phyloP scores from a whole-genome alignment of 1,139 yeast species.

The Kodamaea suecica region DNA sequence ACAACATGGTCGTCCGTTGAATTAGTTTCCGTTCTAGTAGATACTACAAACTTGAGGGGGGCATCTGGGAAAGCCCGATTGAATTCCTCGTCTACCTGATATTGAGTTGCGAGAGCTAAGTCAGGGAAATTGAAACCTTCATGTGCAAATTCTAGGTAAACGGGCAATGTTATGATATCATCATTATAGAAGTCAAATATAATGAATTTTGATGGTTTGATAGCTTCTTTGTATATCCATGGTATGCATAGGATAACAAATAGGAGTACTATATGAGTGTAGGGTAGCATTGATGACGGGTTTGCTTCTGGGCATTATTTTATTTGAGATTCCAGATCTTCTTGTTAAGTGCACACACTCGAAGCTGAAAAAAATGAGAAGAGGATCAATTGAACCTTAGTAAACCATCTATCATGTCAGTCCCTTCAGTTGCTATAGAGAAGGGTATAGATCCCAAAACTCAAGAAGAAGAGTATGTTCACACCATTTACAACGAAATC shows the following conservation, averaged over 20 bases:
- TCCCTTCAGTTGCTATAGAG: constrained; percentile 32
- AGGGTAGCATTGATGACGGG: too few species aligned
- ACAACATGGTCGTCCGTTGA: constrained; percentile 22
- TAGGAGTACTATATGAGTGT: too few species aligned
- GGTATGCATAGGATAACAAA: too few species aligned
- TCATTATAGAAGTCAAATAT: background rate
- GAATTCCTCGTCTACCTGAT: constrained; percentile 34
- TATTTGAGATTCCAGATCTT: too few species aligned
- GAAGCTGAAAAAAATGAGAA: too few species aligned
- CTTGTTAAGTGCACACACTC: too few species aligned
- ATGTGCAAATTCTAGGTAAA: constrained; percentile 35
- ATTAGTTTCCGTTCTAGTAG: constrained; percentile 5
- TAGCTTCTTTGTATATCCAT: too few species aligned
- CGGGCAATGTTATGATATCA: constrained; percentile 16
- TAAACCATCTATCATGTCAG: constrained; percentile 17
- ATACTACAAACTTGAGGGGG: constrained; percentile 12
- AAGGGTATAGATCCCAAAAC: constrained; percentile 40
- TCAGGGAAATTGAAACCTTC: constrained; percentile 47
- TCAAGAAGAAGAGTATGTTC: constrained; percentile 80
- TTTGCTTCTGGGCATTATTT: too few species aligned
- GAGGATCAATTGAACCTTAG: background rate
- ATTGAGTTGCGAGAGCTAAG: constrained; percentile 38
- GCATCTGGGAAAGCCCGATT: constrained; percentile 8
- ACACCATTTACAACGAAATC: constrained; percentile 84
- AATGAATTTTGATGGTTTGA: too few species aligned